A percentile compares a stretch with the other conserved stretches of the same genome.
Conservation (phyloP, 73 alveolate species). For the Chromera velia region DNA sequence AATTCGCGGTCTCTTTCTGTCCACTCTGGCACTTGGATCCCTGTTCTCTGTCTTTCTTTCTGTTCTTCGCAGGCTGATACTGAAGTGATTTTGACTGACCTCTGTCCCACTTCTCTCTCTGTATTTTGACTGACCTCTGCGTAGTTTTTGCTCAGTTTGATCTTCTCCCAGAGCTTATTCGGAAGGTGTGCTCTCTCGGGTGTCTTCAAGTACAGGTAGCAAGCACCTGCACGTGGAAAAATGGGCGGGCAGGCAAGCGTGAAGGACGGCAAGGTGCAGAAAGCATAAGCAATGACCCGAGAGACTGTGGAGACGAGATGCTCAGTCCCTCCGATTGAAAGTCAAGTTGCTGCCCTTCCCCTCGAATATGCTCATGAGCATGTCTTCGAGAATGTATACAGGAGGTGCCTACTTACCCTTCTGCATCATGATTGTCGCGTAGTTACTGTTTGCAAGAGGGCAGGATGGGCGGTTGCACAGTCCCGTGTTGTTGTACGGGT, state of each 20-base stretch:
- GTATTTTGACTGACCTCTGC: slow-evolving; percentile 49
- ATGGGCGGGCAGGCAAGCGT: slow-evolving; percentile 80
- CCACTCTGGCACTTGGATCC: neutral
- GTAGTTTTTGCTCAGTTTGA: slow-evolving; percentile 82
- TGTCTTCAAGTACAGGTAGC: slow-evolving; percentile 88
- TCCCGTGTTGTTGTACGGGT: slow-evolving; percentile 94
- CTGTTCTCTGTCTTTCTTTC: neutral
- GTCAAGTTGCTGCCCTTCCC: no score
- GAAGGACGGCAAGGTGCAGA: no score
- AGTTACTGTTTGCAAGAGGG: slow-evolving; percentile 88
- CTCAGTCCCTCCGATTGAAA: no score
- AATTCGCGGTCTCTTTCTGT: no score
- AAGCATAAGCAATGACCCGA: no score
- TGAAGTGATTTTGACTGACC: slow-evolving; percentile 15
- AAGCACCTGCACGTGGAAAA: slow-evolving; percentile 85
- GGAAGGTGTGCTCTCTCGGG: slow-evolving; percentile 95
- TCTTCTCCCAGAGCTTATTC: slow-evolving; percentile 87
- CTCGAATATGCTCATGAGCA: no score
- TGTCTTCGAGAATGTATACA: no score
- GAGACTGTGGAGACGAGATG: no score
- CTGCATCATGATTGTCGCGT: neutral
- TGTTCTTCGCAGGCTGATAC: neutral
- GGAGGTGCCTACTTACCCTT: neutral
- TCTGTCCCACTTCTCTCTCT: slow-evolving; percentile 7
- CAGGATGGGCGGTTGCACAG: slow-evolving; percentile 94